Evolutionary conservation across 768 basidiomycete genomes (phyloP).

Genomic region (Gloeopeniophorella convolvens): DNA sequence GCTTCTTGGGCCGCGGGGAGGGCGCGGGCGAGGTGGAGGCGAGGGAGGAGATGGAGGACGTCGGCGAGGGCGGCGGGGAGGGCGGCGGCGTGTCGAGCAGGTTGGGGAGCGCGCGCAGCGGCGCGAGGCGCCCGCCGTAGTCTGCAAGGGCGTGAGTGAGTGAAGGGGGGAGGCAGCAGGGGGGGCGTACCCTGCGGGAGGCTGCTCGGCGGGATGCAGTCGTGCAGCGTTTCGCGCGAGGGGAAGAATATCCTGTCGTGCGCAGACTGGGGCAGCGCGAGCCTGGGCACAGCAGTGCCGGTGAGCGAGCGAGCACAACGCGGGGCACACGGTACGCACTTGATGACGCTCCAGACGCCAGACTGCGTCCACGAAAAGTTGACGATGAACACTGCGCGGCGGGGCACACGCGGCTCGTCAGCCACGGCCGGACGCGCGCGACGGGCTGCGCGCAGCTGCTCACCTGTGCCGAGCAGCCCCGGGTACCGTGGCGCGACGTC

Average conservation of each 20-base stretch:
- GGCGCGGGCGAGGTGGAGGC: background rate
- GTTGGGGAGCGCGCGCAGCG: constrained; percentile 45
- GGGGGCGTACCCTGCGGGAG: constrained; percentile 51
- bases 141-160: constrained; percentile 38
- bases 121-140: constrained; percentile 57
- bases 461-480: constrained; percentile 71
- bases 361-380: constrained; percentile 74
- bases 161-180: constrained; percentile 4
- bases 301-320: constrained; percentile 2
- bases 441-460: constrained; percentile 22
- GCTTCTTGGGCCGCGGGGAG: no score
- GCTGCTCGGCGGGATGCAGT: constrained; percentile 43
- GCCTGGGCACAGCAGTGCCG: constrained; percentile 42
- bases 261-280: constrained; percentile 52
- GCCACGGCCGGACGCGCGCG: no score
- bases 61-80: background rate
- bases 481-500: constrained; percentile 68
- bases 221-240: constrained; percentile 45
- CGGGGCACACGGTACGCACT: constrained; percentile 31
- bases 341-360: constrained; percentile 58
- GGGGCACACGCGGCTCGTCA: no score
- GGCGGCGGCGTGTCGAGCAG: constrained; percentile 8
- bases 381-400: constrained; percentile 51
- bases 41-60: constrained; percentile 6
- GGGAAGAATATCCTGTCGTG: constrained; percentile 64